Base-by-base conservation (phyloP, 176 grass and related monocot genomes). In the Hyparrhenia diplandra region DNA sequence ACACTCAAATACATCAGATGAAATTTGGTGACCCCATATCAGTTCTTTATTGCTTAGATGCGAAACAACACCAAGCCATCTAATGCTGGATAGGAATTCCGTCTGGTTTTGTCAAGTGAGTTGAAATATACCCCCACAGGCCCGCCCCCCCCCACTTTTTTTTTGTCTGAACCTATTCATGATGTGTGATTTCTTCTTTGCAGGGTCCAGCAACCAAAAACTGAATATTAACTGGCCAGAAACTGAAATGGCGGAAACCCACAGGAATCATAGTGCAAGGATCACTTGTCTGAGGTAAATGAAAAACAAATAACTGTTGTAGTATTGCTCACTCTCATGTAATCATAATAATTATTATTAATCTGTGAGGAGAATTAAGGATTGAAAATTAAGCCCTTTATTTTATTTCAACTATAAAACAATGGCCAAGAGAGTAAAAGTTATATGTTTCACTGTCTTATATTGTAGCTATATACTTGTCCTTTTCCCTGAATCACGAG, bases 201-300 rank as follows among this genome's bases (percentile, higher is more conserved):
- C 75, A 98, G 95, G 95, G 95, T 40, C 83, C 86, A 68, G 62
- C 77, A 37, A 65, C 64, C 29, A 79, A 92, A 86, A 72, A 69
- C 40, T 76, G 13, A 83, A 59, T 79, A 17, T 87, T 75, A 54
- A 83, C 81, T 46, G 12, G 11, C 76, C 82, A 24, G 27, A 64
- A 32, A 28, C 40, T 52, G 73, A 71, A 77, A 66, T 82, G 14
- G 27, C 64, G 41, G 80, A 92, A 86, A 85, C 34, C 27, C 81
- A 88, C 64, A 89, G 11, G 34, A 84, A 41, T 81, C 95, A 98
- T 89, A 73, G 90, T 75, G 88, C 95, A 89, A 91, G 86, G 78
- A 91, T 94, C 71, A 94, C 95, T 67, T 89, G 81, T 80, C 89
- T 91, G 86, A 88, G 95, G 95, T 98, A 66, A 76, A 51, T 20